Conservation (phyloP, 2,329 filamentous ascomycete species). For the Venturia pyrina region DNA sequence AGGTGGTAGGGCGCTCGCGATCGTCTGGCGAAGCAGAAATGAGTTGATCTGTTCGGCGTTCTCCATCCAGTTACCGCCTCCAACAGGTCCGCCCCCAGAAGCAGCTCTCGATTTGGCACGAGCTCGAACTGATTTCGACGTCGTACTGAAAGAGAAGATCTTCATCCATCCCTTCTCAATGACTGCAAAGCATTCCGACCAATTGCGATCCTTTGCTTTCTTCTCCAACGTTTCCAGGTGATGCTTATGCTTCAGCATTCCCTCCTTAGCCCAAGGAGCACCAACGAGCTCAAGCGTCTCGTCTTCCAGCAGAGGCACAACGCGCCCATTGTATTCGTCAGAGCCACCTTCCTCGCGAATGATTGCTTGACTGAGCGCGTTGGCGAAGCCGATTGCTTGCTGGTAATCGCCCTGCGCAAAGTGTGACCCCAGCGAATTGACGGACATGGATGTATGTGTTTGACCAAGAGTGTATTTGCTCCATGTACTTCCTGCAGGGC, state of each 20-base stretch:
- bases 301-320: conserved; percentile 69
- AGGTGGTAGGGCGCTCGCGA: conserved; percentile 79
- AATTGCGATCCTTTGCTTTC: conserved; percentile 86
- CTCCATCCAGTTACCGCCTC: conserved; percentile 96
- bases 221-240: conserved; percentile 86
- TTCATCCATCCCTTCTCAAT: conserved; percentile 91
- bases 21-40: conserved; percentile 81
- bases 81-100: conserved; percentile 58
- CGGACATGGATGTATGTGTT: conserved; percentile 80
- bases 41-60: conserved; percentile 84
- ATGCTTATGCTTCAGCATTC: conserved; percentile 91
- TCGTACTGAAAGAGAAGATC: conserved; percentile 83
- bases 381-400: conserved; percentile 94
- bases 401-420: conserved; percentile 75
- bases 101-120: conserved; percentile 49
- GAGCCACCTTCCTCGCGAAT: conserved; percentile 67
- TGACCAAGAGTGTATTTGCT: conserved; percentile 88
- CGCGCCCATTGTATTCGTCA: conserved; percentile 23
- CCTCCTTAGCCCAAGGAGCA: conserved; percentile 97
- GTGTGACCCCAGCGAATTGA: conserved; percentile 76
- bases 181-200: conserved; percentile 92
- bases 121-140: conserved; percentile 57
- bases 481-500: conserved; percentile 81
- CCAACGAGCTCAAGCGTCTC: conserved; percentile 85
- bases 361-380: conserved; percentile 90